Evolutionary conservation across 257 asterid genomes (phyloP).

Genomic region (Cruciata laevipes): DNA sequence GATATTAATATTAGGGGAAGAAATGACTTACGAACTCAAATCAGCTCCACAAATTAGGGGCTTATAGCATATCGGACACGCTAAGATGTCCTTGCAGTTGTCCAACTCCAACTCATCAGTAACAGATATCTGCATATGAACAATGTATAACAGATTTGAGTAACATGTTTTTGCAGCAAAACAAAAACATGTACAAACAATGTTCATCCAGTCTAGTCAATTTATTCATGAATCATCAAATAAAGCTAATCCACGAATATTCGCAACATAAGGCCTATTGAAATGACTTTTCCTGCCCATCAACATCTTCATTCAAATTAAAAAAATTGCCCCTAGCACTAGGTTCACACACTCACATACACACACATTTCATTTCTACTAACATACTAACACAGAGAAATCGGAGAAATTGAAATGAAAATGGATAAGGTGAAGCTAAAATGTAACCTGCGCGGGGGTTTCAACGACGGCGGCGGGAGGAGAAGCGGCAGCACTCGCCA

Average conservation of each 20-base stretch:
- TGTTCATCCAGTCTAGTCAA: not conserved
- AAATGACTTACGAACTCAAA: constrained; percentile 40
- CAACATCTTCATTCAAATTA: not conserved
- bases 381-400: too few species aligned
- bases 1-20: not conserved
- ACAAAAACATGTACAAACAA: too few species aligned
- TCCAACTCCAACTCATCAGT: constrained; percentile 41
- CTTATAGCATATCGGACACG: constrained; percentile 76
- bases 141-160: too few species aligned
- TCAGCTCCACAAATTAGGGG: constrained; percentile 34
- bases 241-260: not conserved
- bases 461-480: constrained; percentile 39
- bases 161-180: too few species aligned
- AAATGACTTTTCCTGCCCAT: not conserved
- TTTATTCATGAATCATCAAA: not conserved
- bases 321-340: too few species aligned
- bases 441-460: constrained; percentile 36
- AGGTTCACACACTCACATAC: not conserved
- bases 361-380: not conserved
- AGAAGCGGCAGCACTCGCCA: constrained; percentile 24
- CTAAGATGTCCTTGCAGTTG: constrained; percentile 40
- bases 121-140: constrained; percentile 32
- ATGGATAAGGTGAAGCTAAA: constrained; percentile 2
- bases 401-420: not conserved
- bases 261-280: not conserved